phyloP scores from a whole-genome alignment of 805 yeast genomes.

The Candida coquimbonensis region DNA sequence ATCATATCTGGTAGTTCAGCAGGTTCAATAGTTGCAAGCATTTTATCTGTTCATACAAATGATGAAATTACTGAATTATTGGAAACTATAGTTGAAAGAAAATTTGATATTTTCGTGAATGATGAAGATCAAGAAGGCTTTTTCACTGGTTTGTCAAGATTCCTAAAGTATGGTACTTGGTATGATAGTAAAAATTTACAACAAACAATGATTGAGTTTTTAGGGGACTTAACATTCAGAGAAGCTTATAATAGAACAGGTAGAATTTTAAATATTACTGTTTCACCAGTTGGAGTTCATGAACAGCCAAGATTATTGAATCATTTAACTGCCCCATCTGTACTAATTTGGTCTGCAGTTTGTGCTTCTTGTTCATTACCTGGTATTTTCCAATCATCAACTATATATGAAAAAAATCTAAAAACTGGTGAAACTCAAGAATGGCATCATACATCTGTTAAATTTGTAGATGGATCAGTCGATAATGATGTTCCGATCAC shows the following conservation, averaged over 20 bases:
- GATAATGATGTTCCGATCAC: conserved; percentile 90
- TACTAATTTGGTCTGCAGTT: conserved; percentile 79
- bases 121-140: conserved; percentile 33
- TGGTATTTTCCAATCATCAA: conserved; percentile 79
- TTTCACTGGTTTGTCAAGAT: conserved; percentile 43
- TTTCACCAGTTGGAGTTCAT: conserved; percentile 82
- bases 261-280: conserved; percentile 86
- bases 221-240: conserved; percentile 87
- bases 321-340: conserved; percentile 75
- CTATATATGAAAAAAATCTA: conserved; percentile 77
- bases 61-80: conserved; percentile 60
- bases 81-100: conserved; percentile 34
- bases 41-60: conserved; percentile 72
- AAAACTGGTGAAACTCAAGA: conserved; percentile 65
- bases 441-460: conserved; percentile 74
- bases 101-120: conserved; percentile 45
- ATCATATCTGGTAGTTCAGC: conserved; percentile 93
- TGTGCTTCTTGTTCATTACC: conserved; percentile 95
- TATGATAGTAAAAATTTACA: conserved; percentile 70
- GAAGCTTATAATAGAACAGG: conserved; percentile 95
- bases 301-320: conserved; percentile 85
- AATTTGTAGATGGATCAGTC: conserved; percentile 93
- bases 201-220: conserved; percentile 64
- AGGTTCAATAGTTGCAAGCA: conserved; percentile 90
- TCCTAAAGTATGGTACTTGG: conserved; percentile 84